phyloP scores from a whole-genome alignment of 2,329 filamentous ascomycete species.

The Incumbomyces delicatus region DNA sequence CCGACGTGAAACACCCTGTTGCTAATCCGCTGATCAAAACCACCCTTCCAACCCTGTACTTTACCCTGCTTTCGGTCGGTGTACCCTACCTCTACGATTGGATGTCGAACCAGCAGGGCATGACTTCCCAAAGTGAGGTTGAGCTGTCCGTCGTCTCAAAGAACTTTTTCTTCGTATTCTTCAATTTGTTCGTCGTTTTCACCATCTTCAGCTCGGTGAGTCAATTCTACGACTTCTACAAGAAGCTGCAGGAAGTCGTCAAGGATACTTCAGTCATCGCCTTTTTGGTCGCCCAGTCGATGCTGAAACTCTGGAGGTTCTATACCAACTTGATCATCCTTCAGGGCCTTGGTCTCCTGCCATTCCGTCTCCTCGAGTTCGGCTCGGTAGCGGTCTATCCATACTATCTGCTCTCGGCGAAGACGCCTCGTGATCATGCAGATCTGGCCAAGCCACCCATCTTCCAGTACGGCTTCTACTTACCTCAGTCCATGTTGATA shows the following conservation, averaged over 20 bases:
- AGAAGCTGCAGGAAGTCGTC: slow-evolving; percentile 59
- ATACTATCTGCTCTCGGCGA: slow-evolving; percentile 64
- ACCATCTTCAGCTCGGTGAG: slow-evolving; percentile 75
- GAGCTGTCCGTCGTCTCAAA: slow-evolving; percentile 93
- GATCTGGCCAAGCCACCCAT: slow-evolving; percentile 71
- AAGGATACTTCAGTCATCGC: slow-evolving; percentile 73
- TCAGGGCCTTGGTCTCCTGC: slow-evolving; percentile 86
- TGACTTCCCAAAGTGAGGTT: slow-evolving; percentile 89
- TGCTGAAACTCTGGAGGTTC: slow-evolving; percentile 67
- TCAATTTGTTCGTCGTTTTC: slow-evolving; percentile 96
- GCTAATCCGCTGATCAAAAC: slow-evolving; percentile 72
- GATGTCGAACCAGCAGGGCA: slow-evolving; percentile 82
- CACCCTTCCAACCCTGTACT: slow-evolving; percentile 71
- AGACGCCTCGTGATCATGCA: slow-evolving; percentile 80
- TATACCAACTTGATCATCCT: slow-evolving; percentile 92
- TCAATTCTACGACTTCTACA: slow-evolving; percentile 57
- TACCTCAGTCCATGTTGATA: slow-evolving; percentile 83
- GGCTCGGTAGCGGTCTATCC: slow-evolving; percentile 78
- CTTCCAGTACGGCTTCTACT: slow-evolving; percentile 93
- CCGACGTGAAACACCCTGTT: slow-evolving; percentile 58
- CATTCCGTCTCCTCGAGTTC: slow-evolving; percentile 82
- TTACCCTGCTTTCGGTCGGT: slow-evolving; percentile 77
- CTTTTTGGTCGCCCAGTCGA: slow-evolving; percentile 61
- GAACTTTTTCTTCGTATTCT: slow-evolving; percentile 99
- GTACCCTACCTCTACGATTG: slow-evolving; percentile 94